These are phyloP conservation scores for Botrytis paeoniae DNA, from an alignment of 2,329 filamentous ascomycete species.

Conservation along the genomic window DNA sequence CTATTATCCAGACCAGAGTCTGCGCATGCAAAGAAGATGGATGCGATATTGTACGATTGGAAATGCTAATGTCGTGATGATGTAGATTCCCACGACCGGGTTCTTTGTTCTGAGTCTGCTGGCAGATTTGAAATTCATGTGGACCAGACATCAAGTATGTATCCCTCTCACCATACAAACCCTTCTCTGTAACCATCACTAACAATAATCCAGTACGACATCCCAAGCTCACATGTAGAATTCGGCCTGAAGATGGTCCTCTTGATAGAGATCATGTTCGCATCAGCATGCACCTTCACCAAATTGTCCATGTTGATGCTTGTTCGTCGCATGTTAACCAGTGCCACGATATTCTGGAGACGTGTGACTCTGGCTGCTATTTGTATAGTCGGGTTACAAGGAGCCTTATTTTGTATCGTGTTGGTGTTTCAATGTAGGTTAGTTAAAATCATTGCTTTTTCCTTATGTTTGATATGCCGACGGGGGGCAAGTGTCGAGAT, in stretches of 20 bases:
- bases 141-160: conserved; percentile 39
- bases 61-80: background rate
- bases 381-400: conserved; percentile 27
- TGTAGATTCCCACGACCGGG: conserved; percentile 38
- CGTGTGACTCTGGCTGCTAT: conserved; percentile 27
- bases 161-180: background rate
- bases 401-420: conserved; percentile 29
- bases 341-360: conserved; percentile 30
- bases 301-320: conserved; percentile 42
- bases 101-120: conserved; percentile 41
- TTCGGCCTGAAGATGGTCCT: conserved; percentile 42
- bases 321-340: conserved; percentile 29
- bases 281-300: conserved; percentile 37
- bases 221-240: conserved; percentile 38
- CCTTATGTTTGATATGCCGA: background rate
- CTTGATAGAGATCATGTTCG: conserved; percentile 42
- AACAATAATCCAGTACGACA: conserved; percentile 39
- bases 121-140: conserved; percentile 39
- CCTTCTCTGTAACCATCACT: background rate
- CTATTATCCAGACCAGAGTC: background rate
- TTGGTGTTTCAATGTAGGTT: conserved; percentile 33
- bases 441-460: conserved; percentile 3
- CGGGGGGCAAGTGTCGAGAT: background rate
- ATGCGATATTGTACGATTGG: background rate
- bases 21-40: background rate